Conservation (phyloP, 352 stramenopile species). For the Pythium utonaiense region DNA sequence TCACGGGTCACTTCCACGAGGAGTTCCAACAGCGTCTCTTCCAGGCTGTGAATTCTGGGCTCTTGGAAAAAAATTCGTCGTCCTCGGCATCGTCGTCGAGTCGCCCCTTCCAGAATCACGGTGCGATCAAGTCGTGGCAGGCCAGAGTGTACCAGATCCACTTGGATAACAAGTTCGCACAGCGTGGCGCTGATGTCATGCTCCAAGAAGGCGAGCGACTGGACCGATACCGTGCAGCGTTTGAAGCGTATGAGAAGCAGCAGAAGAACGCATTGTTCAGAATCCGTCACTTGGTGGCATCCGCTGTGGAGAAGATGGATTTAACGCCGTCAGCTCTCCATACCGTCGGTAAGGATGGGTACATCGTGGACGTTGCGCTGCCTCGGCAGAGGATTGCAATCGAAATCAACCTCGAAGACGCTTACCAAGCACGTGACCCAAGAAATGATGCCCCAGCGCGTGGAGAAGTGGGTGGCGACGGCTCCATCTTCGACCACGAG, state of each 20-base stretch:
- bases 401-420: constrained; percentile 53
- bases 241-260: constrained; percentile 45
- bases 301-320: constrained; percentile 49
- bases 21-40: constrained; percentile 45
- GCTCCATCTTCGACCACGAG: constrained; percentile 8
- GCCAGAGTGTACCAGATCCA: constrained; percentile 62
- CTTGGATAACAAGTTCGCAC: constrained; percentile 44
- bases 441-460: background rate
- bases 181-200: constrained; percentile 31
- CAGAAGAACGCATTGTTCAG: constrained; percentile 57
- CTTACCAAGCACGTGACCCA: constrained; percentile 31
- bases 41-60: constrained; percentile 33
- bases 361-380: constrained; percentile 52
- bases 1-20: constrained; percentile 55
- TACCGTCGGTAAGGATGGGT: constrained; percentile 26
- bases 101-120: background rate
- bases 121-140: constrained; percentile 7
- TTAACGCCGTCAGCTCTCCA: constrained; percentile 24
- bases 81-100: constrained; percentile 17
- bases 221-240: constrained; percentile 41
- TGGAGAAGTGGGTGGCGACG: constrained; percentile 25
- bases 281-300: constrained; percentile 51
- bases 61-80: constrained; percentile 31
- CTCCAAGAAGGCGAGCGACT: constrained; percentile 21
- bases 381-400: constrained; percentile 54